Evolutionary conservation across 2,329 filamentous ascomycete genomes (phyloP).

Genomic region (Calonectria hongkongensis): DNA sequence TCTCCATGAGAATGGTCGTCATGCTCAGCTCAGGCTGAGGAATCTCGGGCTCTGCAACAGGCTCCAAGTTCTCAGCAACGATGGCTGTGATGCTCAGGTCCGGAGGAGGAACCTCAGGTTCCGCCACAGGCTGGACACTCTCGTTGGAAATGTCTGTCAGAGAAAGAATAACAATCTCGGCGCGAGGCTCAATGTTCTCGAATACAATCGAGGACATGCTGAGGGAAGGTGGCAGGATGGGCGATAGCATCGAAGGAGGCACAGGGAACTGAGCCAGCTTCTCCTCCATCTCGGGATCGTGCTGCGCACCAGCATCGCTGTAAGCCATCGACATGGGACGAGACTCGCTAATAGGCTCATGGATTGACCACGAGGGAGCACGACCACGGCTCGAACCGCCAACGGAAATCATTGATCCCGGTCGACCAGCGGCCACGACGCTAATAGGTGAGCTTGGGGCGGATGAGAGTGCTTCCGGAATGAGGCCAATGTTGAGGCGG

Average conservation of each 20-base stretch:
- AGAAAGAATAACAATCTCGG: constrained; percentile 61
- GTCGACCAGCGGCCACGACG: constrained; percentile 58
- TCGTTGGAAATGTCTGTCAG: constrained; percentile 61
- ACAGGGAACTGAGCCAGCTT: constrained; percentile 73
- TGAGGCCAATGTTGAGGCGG: constrained; percentile 35
- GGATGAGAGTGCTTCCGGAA: constrained; percentile 44
- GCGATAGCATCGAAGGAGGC: constrained; percentile 67
- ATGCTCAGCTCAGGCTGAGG: constrained; percentile 54
- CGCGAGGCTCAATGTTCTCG: constrained; percentile 66
- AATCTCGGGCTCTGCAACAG: constrained; percentile 54
- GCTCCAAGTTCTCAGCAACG: constrained; percentile 58
- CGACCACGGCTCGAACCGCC: constrained; percentile 55
- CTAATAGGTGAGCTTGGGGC: constrained; percentile 53
- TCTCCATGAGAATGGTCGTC: constrained; percentile 52
- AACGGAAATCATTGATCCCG: constrained; percentile 66
- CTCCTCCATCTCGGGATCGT: constrained; percentile 69
- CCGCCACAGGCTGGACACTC: constrained; percentile 63
- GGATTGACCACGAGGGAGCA: constrained; percentile 52
- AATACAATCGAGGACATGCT: constrained; percentile 67
- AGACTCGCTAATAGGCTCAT: constrained; percentile 55
- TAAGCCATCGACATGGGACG: constrained; percentile 71
- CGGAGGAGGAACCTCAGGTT: constrained; percentile 59
- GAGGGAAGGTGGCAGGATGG: constrained; percentile 60
- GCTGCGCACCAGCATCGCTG: constrained; percentile 72
- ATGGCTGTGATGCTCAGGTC: constrained; percentile 63